phyloP scores from a whole-genome alignment of 371 early-diverging fungal species.

The Saksenaea oblongispora region DNA sequence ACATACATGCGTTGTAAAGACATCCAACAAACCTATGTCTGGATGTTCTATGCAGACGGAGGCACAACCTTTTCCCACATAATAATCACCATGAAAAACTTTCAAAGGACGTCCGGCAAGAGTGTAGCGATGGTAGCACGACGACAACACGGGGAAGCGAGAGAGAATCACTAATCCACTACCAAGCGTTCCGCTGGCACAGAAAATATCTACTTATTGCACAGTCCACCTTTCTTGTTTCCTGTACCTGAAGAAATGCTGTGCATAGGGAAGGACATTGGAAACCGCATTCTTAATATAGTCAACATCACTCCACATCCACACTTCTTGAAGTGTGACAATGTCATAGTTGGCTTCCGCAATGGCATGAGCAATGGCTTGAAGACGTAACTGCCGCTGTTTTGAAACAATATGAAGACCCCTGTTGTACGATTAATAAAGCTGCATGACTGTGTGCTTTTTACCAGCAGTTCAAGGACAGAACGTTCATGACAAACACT shows the following conservation, averaged over 20 bases:
- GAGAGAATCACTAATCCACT: constrained; percentile 61
- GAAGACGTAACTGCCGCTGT: constrained; percentile 46
- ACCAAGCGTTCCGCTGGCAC: constrained; percentile 58
- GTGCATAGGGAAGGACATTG: constrained; percentile 40
- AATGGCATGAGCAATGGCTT: constrained; percentile 57
- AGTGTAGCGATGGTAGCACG: constrained; percentile 48
- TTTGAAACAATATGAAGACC: constrained; percentile 57
- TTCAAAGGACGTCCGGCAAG: constrained; percentile 59
- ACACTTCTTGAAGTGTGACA: constrained; percentile 66
- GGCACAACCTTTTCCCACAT: constrained; percentile 62
- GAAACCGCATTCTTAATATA: constrained; percentile 33
- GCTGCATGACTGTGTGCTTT: not conserved
- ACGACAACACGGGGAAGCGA: constrained; percentile 48
- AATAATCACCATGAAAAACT: constrained; percentile 65
- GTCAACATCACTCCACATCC: constrained; percentile 58
- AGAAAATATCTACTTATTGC: not conserved
- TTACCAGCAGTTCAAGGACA: constrained; percentile 63
- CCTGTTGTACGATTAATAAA: constrained; percentile 29
- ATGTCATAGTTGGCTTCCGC: constrained; percentile 46
- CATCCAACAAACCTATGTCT: constrained; percentile 53
- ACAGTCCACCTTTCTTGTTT: not conserved
- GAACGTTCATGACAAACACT: constrained; percentile 12
- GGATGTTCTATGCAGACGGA: constrained; percentile 58
- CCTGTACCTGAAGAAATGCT: constrained; percentile 55
- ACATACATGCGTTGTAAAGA: constrained; percentile 67